These are phyloP conservation scores for Cephalotrichum gorgonifer DNA, from an alignment of 2,329 filamentous ascomycete genomes.

Conservation along the genomic window DNA sequence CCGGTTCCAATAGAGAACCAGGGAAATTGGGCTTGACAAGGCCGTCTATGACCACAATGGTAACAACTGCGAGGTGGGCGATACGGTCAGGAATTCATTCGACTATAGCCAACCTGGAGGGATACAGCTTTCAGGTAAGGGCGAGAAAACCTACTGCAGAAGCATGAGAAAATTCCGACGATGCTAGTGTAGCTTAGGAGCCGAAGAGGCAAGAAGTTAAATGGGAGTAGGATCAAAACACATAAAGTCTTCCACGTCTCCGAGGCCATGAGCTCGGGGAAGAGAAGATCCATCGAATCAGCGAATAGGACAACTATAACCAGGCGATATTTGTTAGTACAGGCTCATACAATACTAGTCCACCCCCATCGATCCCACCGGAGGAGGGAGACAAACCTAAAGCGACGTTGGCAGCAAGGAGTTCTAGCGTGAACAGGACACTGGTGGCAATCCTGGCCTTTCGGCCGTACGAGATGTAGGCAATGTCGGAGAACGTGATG, in stretches of 20 bases:
- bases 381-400: slow-evolving; percentile 26
- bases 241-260: slow-evolving; percentile 79
- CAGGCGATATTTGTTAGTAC: not conserved
- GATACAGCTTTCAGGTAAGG: not conserved
- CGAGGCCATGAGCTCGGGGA: slow-evolving; percentile 56
- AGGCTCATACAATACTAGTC: not conserved
- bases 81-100: too few species aligned
- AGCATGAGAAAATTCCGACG: slow-evolving; percentile 81
- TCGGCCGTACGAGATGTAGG: slow-evolving; percentile 80
- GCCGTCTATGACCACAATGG: slow-evolving; percentile 77
- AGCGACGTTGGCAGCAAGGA: slow-evolving; percentile 81
- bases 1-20: slow-evolving; percentile 74
- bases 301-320: slow-evolving; percentile 73
- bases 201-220: slow-evolving; percentile 77
- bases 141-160: slow-evolving; percentile 63
- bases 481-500: slow-evolving; percentile 90
- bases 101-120: too few species aligned
- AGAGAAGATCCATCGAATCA: slow-evolving; percentile 71
- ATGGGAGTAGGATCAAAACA: slow-evolving; percentile 64
- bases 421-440: slow-evolving; percentile 76
- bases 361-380: not conserved
- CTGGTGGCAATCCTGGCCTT: slow-evolving; percentile 74
- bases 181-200: slow-evolving; percentile 84
- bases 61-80: slow-evolving; percentile 54
- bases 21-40: slow-evolving; percentile 68